Evolutionary conservation across 495 filamentous ascomycete genomes (phyloP).

Genomic region (Penicillium bialowiezense): DNA sequence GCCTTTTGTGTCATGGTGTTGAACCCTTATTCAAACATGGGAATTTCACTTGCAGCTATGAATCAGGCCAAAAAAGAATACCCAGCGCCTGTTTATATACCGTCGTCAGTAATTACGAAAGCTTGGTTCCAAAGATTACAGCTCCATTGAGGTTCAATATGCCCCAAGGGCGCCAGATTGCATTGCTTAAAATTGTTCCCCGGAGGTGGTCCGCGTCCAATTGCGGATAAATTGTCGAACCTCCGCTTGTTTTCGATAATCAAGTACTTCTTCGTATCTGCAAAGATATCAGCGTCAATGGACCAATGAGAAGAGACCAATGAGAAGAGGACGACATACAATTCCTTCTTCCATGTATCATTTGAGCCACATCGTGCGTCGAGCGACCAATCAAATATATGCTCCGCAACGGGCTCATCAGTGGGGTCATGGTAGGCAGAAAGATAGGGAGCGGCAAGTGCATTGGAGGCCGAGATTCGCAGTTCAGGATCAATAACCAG

Average conservation of each 20-base stretch:
- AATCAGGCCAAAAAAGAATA: no score
- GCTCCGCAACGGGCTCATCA: slow-evolving; percentile 73
- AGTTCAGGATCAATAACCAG: slow-evolving; percentile 86
- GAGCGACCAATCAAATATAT: slow-evolving; percentile 1
- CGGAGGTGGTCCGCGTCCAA: background rate
- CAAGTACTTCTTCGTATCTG: background rate
- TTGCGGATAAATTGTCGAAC: background rate
- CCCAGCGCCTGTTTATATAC: no score
- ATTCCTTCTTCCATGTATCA: slow-evolving; percentile 5
- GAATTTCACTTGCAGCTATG: no score
- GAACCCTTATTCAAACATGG: no score
- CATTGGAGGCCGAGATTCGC: slow-evolving; percentile 72
- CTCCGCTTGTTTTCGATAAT: background rate
- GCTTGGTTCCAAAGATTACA: no score
- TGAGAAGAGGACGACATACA: slow-evolving; percentile 2
- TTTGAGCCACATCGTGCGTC: background rate
- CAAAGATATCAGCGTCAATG: background rate
- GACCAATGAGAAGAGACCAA: no score
- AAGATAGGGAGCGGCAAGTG: slow-evolving; percentile 79
- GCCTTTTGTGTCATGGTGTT: no score
- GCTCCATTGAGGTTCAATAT: no score
- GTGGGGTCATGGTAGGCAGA: slow-evolving; percentile 90
- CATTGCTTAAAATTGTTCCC: background rate
- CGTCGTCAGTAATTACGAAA: no score
- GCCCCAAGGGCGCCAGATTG: no score